These are phyloP conservation scores for Podospora didyma DNA, from an alignment of 495 filamentous ascomycete species.

Conservation along the genomic window DNA sequence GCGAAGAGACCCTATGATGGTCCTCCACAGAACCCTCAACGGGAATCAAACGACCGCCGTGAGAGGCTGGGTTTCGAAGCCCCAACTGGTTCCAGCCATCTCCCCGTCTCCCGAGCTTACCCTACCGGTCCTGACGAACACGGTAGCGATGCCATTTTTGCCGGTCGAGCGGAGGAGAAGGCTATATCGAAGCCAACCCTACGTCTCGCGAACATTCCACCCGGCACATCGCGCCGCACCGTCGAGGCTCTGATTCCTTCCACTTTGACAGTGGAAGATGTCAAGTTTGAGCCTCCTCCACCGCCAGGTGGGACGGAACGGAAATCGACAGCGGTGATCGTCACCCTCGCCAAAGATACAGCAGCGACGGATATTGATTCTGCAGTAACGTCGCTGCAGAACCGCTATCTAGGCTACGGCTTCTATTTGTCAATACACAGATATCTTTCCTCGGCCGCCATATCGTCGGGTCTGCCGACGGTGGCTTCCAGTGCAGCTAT, in stretches of 20 bases:
- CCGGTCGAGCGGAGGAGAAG: slow-evolving; percentile 58
- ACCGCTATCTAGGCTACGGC: slow-evolving; percentile 82
- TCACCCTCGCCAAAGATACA: slow-evolving; percentile 80
- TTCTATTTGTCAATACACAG: slow-evolving; percentile 78
- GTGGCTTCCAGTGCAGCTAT: slow-evolving; percentile 49
- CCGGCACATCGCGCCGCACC: slow-evolving; percentile 63
- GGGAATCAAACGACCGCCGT: slow-evolving; percentile 29
- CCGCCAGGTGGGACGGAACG: slow-evolving; percentile 55
- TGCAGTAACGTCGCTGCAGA: slow-evolving; percentile 72
- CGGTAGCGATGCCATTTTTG: slow-evolving; percentile 7
- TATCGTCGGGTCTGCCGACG: slow-evolving; percentile 51
- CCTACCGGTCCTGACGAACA: slow-evolving; percentile 41
- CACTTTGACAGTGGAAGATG: slow-evolving; percentile 67
- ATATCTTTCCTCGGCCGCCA: slow-evolving; percentile 79
- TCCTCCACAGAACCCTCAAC: slow-evolving; percentile 21
- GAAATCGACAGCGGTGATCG: slow-evolving; percentile 76
- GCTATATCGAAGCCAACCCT: slow-evolving; percentile 82
- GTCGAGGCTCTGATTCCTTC: slow-evolving; percentile 70
- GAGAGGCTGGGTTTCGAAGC: slow-evolving; percentile 36
- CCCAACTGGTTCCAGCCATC: slow-evolving; percentile 20
- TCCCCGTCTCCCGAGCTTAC: slow-evolving; percentile 37
- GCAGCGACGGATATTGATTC: slow-evolving; percentile 81
- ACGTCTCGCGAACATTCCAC: slow-evolving; percentile 60
- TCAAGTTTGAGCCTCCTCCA: slow-evolving; percentile 60
- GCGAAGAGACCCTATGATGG: slow-evolving; percentile 47